Conservation (phyloP, 2,329 filamentous ascomycete genomes). For the Calonectria pteridis region DNA sequence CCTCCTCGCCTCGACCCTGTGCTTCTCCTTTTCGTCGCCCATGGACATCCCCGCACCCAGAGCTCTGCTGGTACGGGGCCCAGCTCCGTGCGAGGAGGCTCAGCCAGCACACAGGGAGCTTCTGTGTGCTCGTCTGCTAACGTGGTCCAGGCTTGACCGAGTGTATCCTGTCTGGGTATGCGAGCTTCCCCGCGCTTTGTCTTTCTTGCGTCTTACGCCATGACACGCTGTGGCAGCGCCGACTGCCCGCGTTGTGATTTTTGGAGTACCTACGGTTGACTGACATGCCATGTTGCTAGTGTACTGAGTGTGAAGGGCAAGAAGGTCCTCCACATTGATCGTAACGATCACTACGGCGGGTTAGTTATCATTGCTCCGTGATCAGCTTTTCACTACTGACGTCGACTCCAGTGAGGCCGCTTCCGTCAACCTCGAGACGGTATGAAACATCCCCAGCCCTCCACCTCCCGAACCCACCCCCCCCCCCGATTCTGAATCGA, state of each 20-base stretch:
- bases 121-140: constrained; percentile 35
- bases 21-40: constrained; percentile 26
- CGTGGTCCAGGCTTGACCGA: constrained; percentile 84
- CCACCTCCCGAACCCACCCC: constrained; percentile 24
- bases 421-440: constrained; percentile 95
- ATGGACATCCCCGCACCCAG: constrained; percentile 38
- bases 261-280: constrained; percentile 33
- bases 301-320: constrained; percentile 98
- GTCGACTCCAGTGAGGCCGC: constrained; percentile 78
- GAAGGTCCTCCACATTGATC: constrained; percentile 99
- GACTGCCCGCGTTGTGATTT: constrained; percentile 2
- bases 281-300: constrained; percentile 53
- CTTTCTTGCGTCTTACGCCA: neutral
- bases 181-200: neutral
- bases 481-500: constrained; percentile 33
- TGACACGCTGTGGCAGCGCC: neutral
- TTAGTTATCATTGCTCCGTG: constrained; percentile 60
- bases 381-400: constrained; percentile 40
- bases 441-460: constrained; percentile 57
- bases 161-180: constrained; percentile 97
- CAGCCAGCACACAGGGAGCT: constrained; percentile 8
- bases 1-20: neutral
- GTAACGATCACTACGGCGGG: constrained; percentile 99
- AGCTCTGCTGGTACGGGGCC: constrained; percentile 27
- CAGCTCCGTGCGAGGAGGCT: neutral